Percentiles rank a stretch among this genome's conserved stretches.
These are phyloP conservation scores for Fusarium sambucinum DNA, from an alignment of 2,329 filamentous ascomycete genomes.

Conservation along the genomic window DNA sequence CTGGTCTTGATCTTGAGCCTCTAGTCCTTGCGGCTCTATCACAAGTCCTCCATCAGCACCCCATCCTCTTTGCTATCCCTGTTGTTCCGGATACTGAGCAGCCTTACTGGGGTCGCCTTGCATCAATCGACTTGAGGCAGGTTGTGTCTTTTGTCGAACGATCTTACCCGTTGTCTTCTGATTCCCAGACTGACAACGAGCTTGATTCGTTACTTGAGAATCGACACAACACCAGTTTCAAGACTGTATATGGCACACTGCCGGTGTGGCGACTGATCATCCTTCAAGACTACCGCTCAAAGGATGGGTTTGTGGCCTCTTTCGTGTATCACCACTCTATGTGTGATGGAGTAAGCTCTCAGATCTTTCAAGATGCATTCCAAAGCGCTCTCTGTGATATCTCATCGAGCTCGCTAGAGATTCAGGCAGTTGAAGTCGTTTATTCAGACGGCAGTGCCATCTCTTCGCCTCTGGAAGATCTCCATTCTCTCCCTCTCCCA, in stretches of 20 bases:
- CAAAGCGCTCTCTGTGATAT: not conserved
- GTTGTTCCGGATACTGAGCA: not conserved
- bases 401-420: rapidly evolving
- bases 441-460: not conserved
- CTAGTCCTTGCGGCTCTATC: not conserved
- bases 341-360: conserved; percentile 1
- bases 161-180: not conserved
- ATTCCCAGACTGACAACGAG: not conserved
- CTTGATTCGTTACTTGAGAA: conserved; percentile 15
- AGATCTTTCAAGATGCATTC: conserved; percentile 8
- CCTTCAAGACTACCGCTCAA: not conserved
- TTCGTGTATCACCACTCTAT: conserved; percentile 9
- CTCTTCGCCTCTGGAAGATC: not conserved
- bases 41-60: not conserved
- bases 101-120: conserved; percentile 1
- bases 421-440: not conserved
- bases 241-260: not conserved
- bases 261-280: conserved; percentile 7
- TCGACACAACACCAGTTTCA: conserved; percentile 13
- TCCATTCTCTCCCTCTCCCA: not conserved
- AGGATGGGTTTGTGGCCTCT: not conserved
- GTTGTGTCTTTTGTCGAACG: conserved; percentile 4
- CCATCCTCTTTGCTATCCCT: conserved; percentile 2
- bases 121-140: not conserved
- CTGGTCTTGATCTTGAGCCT: not conserved